Conservation (phyloP, 257 asterid genomes). For the Solanum chmielewskii region DNA sequence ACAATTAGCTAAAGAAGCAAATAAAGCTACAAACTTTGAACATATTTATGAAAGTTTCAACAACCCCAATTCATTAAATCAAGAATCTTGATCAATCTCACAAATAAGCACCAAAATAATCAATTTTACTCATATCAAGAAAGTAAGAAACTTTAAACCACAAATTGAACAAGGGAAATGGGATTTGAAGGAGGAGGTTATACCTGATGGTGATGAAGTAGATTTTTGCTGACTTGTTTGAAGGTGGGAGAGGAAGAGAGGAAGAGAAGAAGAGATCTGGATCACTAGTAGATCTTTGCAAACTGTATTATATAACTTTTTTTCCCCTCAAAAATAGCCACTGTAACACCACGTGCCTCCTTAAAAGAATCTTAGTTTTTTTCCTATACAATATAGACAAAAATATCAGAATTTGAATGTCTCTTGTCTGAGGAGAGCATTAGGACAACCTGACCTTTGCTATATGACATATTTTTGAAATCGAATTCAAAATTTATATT, state of each 20-base stretch:
- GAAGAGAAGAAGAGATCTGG: background rate
- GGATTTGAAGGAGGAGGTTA: background rate
- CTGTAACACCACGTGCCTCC: background rate
- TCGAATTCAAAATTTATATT: background rate
- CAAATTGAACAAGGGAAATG: background rate
- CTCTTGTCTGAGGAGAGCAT: background rate
- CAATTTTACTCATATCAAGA: background rate
- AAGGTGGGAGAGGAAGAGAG: background rate
- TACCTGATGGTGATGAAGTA: background rate
- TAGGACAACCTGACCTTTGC: background rate
- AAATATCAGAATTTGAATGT: background rate
- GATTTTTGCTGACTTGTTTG: background rate
- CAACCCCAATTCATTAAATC: background rate
- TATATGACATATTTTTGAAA: background rate
- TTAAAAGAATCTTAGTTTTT: background rate
- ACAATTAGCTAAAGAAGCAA: background rate
- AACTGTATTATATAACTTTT: background rate
- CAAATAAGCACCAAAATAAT: background rate
- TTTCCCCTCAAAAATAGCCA: background rate
- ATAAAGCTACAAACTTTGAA: background rate
- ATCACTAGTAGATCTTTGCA: background rate
- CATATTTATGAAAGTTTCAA: background rate
- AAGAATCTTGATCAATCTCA: background rate
- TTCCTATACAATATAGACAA: background rate
- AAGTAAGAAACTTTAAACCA: background rate